These are phyloP conservation scores for Aureobasidium mangrovei DNA, from an alignment of 2,329 filamentous ascomycete species.

Conservation along the genomic window DNA sequence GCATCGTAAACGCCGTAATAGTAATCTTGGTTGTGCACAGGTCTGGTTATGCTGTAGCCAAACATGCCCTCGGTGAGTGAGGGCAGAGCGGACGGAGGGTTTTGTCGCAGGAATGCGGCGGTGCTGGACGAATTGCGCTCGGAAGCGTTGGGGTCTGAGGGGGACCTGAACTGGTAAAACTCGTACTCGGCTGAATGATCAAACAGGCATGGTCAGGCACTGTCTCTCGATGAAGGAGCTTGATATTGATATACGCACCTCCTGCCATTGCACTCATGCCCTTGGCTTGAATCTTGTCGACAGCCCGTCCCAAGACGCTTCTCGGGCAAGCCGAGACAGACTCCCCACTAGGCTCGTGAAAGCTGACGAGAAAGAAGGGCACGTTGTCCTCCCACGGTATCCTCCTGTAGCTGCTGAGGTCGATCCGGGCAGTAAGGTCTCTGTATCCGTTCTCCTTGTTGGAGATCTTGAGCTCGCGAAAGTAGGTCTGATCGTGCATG, in stretches of 20 bases:
- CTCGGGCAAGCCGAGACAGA: slow-evolving; percentile 72
- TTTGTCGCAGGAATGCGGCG: slow-evolving; percentile 63
- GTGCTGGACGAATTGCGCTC: slow-evolving; percentile 59
- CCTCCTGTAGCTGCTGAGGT: slow-evolving; percentile 66
- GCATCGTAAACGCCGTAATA: slow-evolving; percentile 81
- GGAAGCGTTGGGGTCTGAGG: slow-evolving; percentile 33
- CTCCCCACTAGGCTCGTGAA: slow-evolving; percentile 66
- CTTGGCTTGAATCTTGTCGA: slow-evolving; percentile 56
- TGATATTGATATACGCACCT: slow-evolving; percentile 46
- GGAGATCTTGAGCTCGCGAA: slow-evolving; percentile 74
- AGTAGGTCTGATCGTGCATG: slow-evolving; percentile 90
- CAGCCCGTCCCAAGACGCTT: slow-evolving; percentile 59
- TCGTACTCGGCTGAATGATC: slow-evolving; percentile 70
- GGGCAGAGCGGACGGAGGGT: slow-evolving; percentile 65
- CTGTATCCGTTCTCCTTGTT: slow-evolving; percentile 87
- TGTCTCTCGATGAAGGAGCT: slow-evolving; percentile 12
- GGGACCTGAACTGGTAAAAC: slow-evolving; percentile 82
- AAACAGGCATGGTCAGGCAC: slow-evolving; percentile 17
- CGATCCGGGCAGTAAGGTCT: slow-evolving; percentile 74
- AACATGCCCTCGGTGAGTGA: slow-evolving; percentile 90
- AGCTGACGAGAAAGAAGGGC: slow-evolving; percentile 77
- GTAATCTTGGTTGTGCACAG: slow-evolving; percentile 84
- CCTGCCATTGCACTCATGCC: slow-evolving; percentile 84
- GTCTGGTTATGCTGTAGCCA: slow-evolving; percentile 80
- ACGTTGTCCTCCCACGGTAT: slow-evolving; percentile 88